Base-by-base conservation (phyloP, 2,329 filamentous ascomycete genomes). In the Aspergillus sp. region DNA sequence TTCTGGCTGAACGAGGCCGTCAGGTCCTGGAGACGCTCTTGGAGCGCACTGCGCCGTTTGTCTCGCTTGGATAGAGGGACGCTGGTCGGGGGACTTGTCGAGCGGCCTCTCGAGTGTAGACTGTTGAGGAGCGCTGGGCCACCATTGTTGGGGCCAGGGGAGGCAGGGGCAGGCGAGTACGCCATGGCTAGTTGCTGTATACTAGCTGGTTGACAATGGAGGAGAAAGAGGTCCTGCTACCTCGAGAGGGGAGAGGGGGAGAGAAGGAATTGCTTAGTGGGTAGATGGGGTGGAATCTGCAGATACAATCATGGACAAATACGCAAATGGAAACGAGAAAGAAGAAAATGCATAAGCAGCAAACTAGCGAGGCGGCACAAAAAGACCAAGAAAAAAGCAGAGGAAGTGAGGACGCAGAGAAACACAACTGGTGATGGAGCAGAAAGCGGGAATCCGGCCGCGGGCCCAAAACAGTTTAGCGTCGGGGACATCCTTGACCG, bases 1-100 rank as follows among this genome's bases (percentile, higher is more conserved):
- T 96, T 92, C 63, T 89, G 85, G 64, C 87, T 86, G 77, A 96
- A 94, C 65, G 88, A 87, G 56, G 89, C 86, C 56, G 89, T 87
- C 76, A 97, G 87, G 57, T 87, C 85, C 46, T 86, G 84, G 6
- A 96, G 85, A 64, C 90, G 89, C 62, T 96, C 92, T 66, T 88
- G 86, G 62, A 97, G 86, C 69, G 89, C 87, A 69, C 91, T 91
- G 63, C 92, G 88, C 73, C 93, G 88, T 77, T 96, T 95, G 79
- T 98, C 94, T 75, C 92, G 87, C 81, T 97, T 97, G 46, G 91
- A 94, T 51, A 85, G 70, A 22, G 79, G 80, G n/a, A 66, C 64
- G 57, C 66, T 71, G 36, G 70, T 67, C 31, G 68, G 65, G 5
- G 75, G 74, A 57, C 73, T 75, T 20, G 68, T 63, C 3, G 74